Conservation (phyloP, 345 rosid species). For the Moringa oleifera region DNA sequence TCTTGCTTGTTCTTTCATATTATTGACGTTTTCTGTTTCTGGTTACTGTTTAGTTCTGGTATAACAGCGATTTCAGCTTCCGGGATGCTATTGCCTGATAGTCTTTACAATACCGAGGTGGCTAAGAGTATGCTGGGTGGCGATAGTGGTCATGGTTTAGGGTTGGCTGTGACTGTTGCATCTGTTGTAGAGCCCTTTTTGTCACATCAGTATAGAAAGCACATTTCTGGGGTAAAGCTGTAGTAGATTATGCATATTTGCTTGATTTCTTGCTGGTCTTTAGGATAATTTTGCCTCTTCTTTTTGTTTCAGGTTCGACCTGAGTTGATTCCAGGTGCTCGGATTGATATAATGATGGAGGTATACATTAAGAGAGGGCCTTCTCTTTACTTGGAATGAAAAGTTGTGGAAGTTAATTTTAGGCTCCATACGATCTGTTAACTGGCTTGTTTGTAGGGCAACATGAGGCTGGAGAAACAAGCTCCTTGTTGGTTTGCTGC, state of each 20-base stretch:
- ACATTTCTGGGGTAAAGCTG: conserved; percentile 42
- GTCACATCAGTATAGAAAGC: conserved; percentile 34
- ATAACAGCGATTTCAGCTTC: conserved; percentile 84
- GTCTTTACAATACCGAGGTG: conserved; percentile 33
- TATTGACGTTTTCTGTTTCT: not conserved
- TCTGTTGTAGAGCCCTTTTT: conserved; percentile 83
- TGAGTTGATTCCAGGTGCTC: conserved; percentile 72
- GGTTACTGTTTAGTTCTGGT: conserved; percentile 51
- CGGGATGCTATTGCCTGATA: conserved; percentile 61
- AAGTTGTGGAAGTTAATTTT: not conserved
- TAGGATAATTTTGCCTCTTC: conserved; percentile 12
- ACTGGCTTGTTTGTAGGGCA: conserved; percentile 38
- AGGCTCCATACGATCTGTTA: conserved; percentile 9
- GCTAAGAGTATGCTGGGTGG: conserved; percentile 27
- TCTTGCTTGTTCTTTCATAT: not conserved
- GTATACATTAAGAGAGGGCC: conserved; percentile 27
- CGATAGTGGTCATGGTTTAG: conserved; percentile 24
- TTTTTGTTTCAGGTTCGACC: conserved; percentile 46
- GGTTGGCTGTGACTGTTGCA: conserved; percentile 67
- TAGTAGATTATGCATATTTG: not conserved
- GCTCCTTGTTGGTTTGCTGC: conserved; percentile 49
- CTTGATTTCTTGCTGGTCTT: too few relatives aligned
- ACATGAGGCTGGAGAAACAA: conserved; percentile 25
- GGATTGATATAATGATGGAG: conserved; percentile 71
- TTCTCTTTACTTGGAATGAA: conserved; percentile 19